Evolutionary conservation across 2,329 filamentous ascomycete genomes (phyloP), one percentile per base, ranked within the genome.

Genomic region (Penicillium freii): DNA sequence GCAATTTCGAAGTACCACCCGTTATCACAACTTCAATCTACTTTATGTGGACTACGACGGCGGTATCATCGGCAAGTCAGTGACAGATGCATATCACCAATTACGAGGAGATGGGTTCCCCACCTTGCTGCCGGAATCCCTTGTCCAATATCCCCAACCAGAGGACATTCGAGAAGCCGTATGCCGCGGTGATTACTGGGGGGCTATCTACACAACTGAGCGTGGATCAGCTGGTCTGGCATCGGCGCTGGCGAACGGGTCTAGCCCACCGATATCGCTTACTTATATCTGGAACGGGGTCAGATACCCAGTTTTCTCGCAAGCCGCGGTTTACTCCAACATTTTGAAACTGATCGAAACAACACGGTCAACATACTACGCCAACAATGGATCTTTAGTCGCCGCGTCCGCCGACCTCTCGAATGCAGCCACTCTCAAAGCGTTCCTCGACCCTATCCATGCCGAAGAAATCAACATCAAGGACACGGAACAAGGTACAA

Each of bases 11-110:
- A 55, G 62, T 21, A 42, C 29, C 17, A 39, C 51, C 4, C 66
- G 67, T 31, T 63, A 56, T 3, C 69, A 72, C 59, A 66, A 66
- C 45, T 51, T 73, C 43, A 65, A 63, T 10, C 31, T 72, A 15
- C 63, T 65, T 2, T 67, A 70, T 55, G 70, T 73, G 36, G 69
- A 73, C 58, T 73, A 71, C 47, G 71, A 73, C 34, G 63, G 61
- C 9, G 69, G 66, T 21, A 56, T 65, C 2, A 62, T 74, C 15
- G 71, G 69, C 3, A 50, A 63, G 15, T 67, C 71, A 0, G 59
- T 73, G 2, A 54, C 61, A 9, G 58, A 57, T 5, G 67, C 71
- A 5, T 73, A 73, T 48, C 33, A 51, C 1, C 21, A 43, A 5
- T 11, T 56, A 10, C 53, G 4, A 8, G 53, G 46, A n/a, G 39